These are phyloP conservation scores for Rhipidocladum racemiflorum DNA, from an alignment of 176 grass and related monocot genomes.

Conservation along the genomic window DNA sequence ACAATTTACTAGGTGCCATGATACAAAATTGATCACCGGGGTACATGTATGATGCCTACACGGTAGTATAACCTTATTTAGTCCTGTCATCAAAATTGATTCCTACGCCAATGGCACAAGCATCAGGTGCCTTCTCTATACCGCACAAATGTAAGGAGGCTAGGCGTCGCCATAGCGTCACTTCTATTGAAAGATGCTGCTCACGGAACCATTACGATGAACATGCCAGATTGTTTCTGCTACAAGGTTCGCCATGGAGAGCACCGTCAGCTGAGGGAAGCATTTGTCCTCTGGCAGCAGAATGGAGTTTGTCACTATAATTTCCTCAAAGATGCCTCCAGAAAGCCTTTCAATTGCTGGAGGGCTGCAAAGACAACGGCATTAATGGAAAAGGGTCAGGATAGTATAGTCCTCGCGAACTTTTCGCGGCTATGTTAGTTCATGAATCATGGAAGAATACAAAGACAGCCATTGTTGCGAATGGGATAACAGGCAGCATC, in stretches of 20 bases:
- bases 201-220: slow-evolving; percentile 66
- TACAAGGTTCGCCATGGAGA: slow-evolving; percentile 90
- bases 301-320: slow-evolving; percentile 89
- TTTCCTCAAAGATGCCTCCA: slow-evolving; percentile 79
- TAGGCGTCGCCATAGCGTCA: too few relatives aligned
- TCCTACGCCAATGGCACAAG: not conserved
- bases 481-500: not conserved
- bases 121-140: slow-evolving; percentile 34
- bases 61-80: slow-evolving; percentile 17
- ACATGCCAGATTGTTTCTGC: slow-evolving; percentile 90
- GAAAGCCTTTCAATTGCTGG: slow-evolving; percentile 85
- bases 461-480: not conserved
- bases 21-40: not conserved
- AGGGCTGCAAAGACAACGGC: slow-evolving; percentile 48
- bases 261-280: slow-evolving; percentile 80
- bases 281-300: slow-evolving; percentile 51
- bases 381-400: not conserved
- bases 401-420: not conserved
- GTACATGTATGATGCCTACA: slow-evolving; percentile 1
- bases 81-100: slow-evolving; percentile 26
- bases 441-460: not conserved
- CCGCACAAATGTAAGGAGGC: not conserved
- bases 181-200: slow-evolving; percentile 66
- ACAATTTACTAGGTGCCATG: not conserved
- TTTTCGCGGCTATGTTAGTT: not conserved